These are phyloP conservation scores for Aspergillus calidoustus DNA, from an alignment of 2,329 filamentous ascomycete genomes.

Conservation along the genomic window DNA sequence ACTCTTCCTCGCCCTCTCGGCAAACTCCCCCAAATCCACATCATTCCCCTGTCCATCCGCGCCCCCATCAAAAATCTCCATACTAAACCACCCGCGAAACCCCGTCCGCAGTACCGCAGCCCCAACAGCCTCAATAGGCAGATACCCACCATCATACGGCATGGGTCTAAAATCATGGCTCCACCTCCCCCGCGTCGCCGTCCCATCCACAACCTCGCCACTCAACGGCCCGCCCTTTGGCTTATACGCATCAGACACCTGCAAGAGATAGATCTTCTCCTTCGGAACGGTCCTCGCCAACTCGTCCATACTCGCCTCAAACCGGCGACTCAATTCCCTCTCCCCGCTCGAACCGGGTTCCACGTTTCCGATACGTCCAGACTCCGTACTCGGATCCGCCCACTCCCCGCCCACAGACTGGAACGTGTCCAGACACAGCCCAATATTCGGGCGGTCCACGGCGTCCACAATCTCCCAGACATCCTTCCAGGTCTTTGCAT, in stretches of 20 bases:
- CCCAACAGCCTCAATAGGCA: conserved; percentile 69
- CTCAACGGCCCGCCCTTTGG: conserved; percentile 58
- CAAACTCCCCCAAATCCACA: conserved; percentile 49
- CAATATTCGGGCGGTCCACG: conserved; percentile 68
- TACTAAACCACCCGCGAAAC: conserved; percentile 68
- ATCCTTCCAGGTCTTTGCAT: conserved; percentile 69
- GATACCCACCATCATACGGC: conserved; percentile 71
- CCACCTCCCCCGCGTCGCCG: conserved; percentile 66
- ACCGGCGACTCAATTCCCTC: conserved; percentile 56
- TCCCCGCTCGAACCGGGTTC: conserved; percentile 27
- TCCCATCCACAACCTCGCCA: conserved; percentile 56
- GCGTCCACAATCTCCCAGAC: conserved; percentile 70
- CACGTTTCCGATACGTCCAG: conserved; percentile 60
- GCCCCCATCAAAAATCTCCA: conserved; percentile 71
- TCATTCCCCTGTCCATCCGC: conserved; percentile 55
- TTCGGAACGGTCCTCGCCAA: conserved; percentile 62
- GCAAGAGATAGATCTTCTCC: conserved; percentile 74
- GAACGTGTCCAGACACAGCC: conserved; percentile 78
- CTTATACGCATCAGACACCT: conserved; percentile 76
- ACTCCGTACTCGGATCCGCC: conserved; percentile 69
- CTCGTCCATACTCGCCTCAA: conserved; percentile 59
- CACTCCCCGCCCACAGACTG: conserved; percentile 75
- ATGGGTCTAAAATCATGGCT: conserved; percentile 72
- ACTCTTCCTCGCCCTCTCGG: conserved; percentile 56
- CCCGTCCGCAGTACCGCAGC: conserved; percentile 70